Conservation (phyloP, 768 basidiomycete genomes). For the Pisolithus microcarpus region DNA sequence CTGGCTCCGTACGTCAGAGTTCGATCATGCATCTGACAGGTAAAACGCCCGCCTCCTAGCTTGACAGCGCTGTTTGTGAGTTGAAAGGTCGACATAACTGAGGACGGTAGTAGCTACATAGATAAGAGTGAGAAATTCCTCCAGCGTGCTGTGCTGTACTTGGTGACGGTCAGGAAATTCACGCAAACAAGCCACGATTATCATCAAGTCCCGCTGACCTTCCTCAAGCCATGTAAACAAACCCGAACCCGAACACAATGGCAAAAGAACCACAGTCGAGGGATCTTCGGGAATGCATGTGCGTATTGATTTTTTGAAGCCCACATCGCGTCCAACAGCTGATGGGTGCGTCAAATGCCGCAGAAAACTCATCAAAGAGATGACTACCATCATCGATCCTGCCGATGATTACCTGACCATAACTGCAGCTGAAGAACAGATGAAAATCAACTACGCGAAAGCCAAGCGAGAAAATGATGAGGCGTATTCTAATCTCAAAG, state of each 20-base stretch:
- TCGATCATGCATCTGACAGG: neutral
- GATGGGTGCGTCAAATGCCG: neutral
- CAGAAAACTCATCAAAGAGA: slow-evolving; percentile 63
- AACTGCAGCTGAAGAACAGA: slow-evolving; percentile 64
- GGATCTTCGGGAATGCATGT: slow-evolving; percentile 31
- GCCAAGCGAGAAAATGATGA: slow-evolving; percentile 66
- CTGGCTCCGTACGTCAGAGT: slow-evolving; percentile 26
- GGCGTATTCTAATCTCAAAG: slow-evolving; percentile 56
- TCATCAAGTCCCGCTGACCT: too few species aligned
- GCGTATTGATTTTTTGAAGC: slow-evolving; percentile 1
- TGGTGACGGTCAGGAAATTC: too few species aligned
- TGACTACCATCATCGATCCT: slow-evolving; percentile 68
- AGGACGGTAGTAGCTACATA: too few species aligned
- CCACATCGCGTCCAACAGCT: too few species aligned
- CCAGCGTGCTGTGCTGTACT: too few species aligned
- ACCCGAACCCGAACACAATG: slow-evolving; percentile 9
- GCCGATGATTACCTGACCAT: slow-evolving; percentile 76
- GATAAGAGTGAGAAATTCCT: too few species aligned
- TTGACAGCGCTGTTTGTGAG: slow-evolving; percentile 36
- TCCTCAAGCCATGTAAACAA: too few species aligned
- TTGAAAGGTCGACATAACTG: slow-evolving; percentile 16
- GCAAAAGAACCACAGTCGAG: slow-evolving; percentile 25
- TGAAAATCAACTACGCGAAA: slow-evolving; percentile 47
- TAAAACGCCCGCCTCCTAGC: slow-evolving; percentile 28
- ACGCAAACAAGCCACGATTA: too few species aligned